phyloP scores from a whole-genome alignment of 2,329 filamentous ascomycete species.

The Colletotrichum euphorbiae region DNA sequence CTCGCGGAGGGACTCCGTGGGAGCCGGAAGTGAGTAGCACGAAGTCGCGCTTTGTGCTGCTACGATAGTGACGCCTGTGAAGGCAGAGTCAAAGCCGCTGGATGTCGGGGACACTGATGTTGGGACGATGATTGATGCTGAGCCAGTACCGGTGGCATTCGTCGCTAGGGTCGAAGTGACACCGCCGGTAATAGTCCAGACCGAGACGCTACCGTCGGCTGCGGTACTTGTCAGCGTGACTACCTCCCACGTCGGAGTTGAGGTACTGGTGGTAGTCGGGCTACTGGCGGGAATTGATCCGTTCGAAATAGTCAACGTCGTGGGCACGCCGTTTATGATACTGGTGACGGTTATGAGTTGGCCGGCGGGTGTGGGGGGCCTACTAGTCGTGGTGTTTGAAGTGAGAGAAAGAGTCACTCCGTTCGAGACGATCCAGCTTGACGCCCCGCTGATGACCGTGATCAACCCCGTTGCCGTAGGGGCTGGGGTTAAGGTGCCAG shows the following conservation, averaged over 20 bases:
- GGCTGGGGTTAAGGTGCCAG: neutral
- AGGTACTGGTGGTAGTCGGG: neutral
- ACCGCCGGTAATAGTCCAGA: neutral
- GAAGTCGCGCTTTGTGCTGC: slow-evolving; percentile 17
- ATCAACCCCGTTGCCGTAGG: neutral
- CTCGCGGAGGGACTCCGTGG: slow-evolving; percentile 40
- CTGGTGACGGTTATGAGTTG: slow-evolving; percentile 16
- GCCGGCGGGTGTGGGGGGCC: neutral
- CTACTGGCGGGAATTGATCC: neutral
- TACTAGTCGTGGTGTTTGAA: neutral
- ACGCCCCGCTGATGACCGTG: slow-evolving; percentile 9
- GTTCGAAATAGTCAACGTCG: neutral
- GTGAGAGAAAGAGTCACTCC: neutral
- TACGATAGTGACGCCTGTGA: slow-evolving; percentile 27
- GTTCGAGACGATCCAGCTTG: neutral
- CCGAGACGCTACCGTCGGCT: neutral
- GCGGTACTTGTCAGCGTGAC: neutral
- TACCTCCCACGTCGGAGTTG: neutral
- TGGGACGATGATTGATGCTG: neutral
- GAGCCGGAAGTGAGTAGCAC: slow-evolving; percentile 27
- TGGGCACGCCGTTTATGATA: neutral
- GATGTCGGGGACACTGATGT: neutral
- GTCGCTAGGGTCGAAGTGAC: neutral
- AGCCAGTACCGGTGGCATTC: neutral
- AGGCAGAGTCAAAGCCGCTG: slow-evolving; percentile 9